A percentile compares a stretch with the other conserved stretches of the same genome.
These are phyloP conservation scores for Chaetomium cochliodes DNA, from an alignment of 495 filamentous ascomycete genomes.

Conservation along the genomic window DNA sequence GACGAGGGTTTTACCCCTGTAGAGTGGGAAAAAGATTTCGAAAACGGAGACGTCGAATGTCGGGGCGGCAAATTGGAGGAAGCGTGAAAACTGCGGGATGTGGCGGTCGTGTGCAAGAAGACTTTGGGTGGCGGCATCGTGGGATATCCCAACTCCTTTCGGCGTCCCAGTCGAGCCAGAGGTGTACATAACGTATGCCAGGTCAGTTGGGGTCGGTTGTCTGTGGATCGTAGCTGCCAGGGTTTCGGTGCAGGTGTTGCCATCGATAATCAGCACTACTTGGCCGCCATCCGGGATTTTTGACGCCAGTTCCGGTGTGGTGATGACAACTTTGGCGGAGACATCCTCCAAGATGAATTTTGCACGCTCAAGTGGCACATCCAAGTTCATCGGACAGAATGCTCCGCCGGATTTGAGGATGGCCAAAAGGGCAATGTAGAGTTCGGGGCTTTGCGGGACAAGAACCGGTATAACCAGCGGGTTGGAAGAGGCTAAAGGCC, in stretches of 20 bases:
- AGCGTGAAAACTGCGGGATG: conserved; percentile 69
- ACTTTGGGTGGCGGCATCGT: conserved; percentile 71
- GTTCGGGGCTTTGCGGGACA: conserved; percentile 63
- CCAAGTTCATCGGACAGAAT: conserved; percentile 74
- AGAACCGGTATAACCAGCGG: conserved; percentile 66
- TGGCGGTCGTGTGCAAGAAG: conserved; percentile 73
- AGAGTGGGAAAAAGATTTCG: conserved; percentile 81
- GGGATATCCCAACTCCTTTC: conserved; percentile 79
- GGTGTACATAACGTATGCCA: conserved; percentile 91
- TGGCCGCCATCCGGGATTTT: conserved; percentile 30
- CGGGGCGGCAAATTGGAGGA: conserved; percentile 82
- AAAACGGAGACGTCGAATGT: conserved; percentile 89
- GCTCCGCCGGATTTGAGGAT: conserved; percentile 74
- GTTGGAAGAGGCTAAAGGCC: neutral
- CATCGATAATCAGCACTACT: conserved; percentile 33
- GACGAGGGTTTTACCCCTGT: conserved; percentile 67
- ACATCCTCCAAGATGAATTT: conserved; percentile 72
- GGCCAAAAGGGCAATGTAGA: conserved; percentile 71
- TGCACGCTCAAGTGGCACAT: conserved; percentile 69
- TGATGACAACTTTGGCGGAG: conserved; percentile 55
- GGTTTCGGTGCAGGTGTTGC: neutral
- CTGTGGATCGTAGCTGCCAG: conserved; percentile 5
- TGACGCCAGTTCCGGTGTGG: conserved; percentile 39
- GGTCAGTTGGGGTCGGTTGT: conserved; percentile 38
- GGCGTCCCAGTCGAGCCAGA: conserved; percentile 85